Evolutionary conservation across 148 eudicot genomes (phyloP).

Genomic region (Chenopodium quinoa): DNA sequence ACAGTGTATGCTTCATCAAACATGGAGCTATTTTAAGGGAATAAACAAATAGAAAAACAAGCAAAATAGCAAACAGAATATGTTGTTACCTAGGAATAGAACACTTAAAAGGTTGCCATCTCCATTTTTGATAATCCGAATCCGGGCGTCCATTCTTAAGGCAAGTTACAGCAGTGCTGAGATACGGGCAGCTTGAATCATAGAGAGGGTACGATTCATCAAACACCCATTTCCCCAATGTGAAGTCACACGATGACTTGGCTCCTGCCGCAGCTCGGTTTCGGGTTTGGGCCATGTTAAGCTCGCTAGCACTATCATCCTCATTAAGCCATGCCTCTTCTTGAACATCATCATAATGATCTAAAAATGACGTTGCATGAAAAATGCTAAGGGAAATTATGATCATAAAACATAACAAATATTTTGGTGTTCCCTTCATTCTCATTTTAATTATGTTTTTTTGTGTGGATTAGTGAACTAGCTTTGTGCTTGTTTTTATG

Average conservation of each 20-base stretch:
- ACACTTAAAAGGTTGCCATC: constrained; percentile 74
- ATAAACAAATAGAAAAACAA: too few species aligned
- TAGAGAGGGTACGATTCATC: constrained; percentile 79
- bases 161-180: constrained; percentile 62
- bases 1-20: too few species aligned
- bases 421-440: constrained; percentile 1
- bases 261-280: constrained; percentile 27
- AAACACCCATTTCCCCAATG: constrained; percentile 71
- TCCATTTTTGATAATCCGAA: constrained; percentile 73
- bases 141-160: constrained; percentile 79
- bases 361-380: constrained; percentile 11
- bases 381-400: background rate
- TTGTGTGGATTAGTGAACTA: background rate
- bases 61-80: background rate
- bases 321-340: constrained; percentile 49
- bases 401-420: background rate
- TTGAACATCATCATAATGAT: constrained; percentile 7
- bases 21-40: too few species aligned
- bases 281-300: constrained; percentile 37
- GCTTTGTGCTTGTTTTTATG: background rate
- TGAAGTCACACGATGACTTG: constrained; percentile 44
- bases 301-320: constrained; percentile 36
- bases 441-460: background rate
- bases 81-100: constrained; percentile 58
- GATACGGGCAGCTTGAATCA: constrained; percentile 69